phyloP scores from a whole-genome alignment of 164 flowering plant species.

The Vitis labrusca region DNA sequence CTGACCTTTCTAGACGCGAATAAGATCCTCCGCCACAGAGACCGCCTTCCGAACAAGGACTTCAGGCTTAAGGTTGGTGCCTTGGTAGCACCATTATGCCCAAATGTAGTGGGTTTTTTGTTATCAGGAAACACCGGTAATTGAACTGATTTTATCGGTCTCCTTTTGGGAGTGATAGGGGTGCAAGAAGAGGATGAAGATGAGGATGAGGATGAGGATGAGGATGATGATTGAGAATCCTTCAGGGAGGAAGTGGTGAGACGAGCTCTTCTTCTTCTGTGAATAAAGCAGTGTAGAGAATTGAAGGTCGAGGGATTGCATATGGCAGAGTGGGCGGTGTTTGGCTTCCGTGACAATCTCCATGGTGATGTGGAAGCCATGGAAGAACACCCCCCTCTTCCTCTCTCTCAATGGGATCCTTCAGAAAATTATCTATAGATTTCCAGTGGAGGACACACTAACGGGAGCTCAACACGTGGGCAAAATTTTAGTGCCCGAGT shows the following conservation, averaged over 20 bases:
- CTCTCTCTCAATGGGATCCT: not conserved
- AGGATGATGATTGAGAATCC: not conserved
- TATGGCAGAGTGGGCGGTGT: constrained; percentile 10
- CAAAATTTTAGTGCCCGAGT: too few relatives aligned
- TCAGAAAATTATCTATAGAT: too few relatives aligned
- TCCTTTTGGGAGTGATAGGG: not conserved
- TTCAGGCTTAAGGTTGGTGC: constrained; percentile 14
- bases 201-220: constrained; percentile 8
- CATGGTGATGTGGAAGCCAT: constrained; percentile 42
- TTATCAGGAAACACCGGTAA: not conserved
- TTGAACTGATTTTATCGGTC: constrained; percentile 1
- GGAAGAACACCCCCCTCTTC: not conserved
- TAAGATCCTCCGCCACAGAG: constrained; percentile 66
- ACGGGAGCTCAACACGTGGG: too few relatives aligned
- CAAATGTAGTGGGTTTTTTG: not conserved
- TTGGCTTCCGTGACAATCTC: constrained; percentile 31
- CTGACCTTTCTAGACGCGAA: constrained; percentile 70
- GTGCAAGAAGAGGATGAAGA: constrained; percentile 4
- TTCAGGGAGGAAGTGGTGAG: constrained; percentile 19
- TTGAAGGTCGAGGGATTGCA: constrained; percentile 8
- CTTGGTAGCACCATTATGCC: constrained; percentile 2
- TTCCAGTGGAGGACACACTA: too few relatives aligned
- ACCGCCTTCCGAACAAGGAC: constrained; percentile 34
- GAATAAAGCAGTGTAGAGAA: constrained; percentile 1
- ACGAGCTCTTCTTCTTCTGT: constrained; percentile 16